These are phyloP conservation scores for Lactifluus hygrophoroides DNA, from an alignment of 768 basidiomycete genomes.

Conservation along the genomic window DNA sequence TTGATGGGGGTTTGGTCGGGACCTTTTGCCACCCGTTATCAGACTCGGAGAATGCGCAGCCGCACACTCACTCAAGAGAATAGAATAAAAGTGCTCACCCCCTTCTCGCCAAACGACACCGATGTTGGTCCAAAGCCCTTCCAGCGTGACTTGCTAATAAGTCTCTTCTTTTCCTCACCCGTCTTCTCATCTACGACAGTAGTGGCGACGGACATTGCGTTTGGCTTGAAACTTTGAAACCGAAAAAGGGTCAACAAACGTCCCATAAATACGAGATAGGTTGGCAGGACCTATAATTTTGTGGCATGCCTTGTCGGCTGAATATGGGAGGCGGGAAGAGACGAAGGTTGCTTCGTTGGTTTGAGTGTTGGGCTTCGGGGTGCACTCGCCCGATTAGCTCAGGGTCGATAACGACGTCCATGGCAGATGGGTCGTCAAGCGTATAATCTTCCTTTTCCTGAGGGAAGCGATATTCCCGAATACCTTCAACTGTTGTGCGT, in stretches of 20 bases:
- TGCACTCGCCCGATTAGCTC: constrained; percentile 23
- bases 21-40: background rate
- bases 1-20: constrained; percentile 52
- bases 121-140: constrained; percentile 71
- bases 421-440: constrained; percentile 27
- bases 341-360: constrained; percentile 50
- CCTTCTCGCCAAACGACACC: constrained; percentile 55
- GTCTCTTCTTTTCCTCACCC: constrained; percentile 70
- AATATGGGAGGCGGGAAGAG: constrained; percentile 87
- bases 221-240: constrained; percentile 64
- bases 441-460: constrained; percentile 59
- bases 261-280: background rate
- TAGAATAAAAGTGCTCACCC: constrained; percentile 30
- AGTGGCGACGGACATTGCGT: constrained; percentile 61
- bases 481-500: constrained; percentile 50
- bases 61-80: background rate
- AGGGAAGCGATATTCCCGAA: constrained; percentile 62
- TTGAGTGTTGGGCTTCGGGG: constrained; percentile 12
- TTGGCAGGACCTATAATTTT: constrained; percentile 61
- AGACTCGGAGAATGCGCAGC: constrained; percentile 29
- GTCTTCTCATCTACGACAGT: constrained; percentile 64
- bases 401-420: constrained; percentile 44
- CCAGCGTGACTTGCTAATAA: constrained; percentile 86
- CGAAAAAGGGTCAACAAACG: background rate
- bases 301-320: constrained; percentile 69